A percentile compares a stretch with the other conserved stretches of the same genome.
Evolutionary conservation across 768 basidiomycete species (phyloP).

Genomic region (Daedalea quercina): DNA sequence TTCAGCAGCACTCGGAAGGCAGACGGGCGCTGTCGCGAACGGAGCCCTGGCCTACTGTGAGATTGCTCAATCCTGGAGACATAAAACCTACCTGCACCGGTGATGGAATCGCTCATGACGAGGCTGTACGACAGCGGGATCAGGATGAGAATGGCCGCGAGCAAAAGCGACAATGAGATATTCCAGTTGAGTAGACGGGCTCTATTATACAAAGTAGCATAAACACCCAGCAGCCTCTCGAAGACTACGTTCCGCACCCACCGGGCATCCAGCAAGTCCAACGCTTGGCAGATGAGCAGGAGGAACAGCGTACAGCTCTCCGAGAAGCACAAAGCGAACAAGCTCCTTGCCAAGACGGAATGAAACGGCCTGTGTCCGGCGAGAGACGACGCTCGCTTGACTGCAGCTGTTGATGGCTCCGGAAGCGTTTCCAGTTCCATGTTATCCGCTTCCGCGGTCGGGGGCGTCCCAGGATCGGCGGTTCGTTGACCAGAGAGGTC

Average conservation of each 20-base stretch:
- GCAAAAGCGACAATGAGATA: conserved; percentile 54
- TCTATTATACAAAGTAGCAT: conserved; percentile 26
- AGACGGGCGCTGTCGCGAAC: conserved; percentile 26
- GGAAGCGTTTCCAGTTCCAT: conserved; percentile 24
- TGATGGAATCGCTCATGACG: conserved; percentile 35
- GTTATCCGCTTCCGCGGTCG: neutral
- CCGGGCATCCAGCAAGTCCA: conserved; percentile 46
- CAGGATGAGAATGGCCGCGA: conserved; percentile 55
- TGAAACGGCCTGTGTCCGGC: conserved; percentile 33
- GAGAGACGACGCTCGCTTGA: neutral
- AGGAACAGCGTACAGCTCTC: conserved; percentile 71
- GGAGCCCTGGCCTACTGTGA: conserved; percentile 5
- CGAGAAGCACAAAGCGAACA: conserved; percentile 68
- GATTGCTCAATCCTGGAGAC: neutral
- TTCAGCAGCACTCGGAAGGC: conserved; percentile 31
- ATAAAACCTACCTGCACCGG: conserved; percentile 5
- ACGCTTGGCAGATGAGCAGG: conserved; percentile 66
- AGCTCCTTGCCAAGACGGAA: conserved; percentile 44
- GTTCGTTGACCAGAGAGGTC: conserved; percentile 29
- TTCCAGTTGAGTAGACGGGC: conserved; percentile 63
- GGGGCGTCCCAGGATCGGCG: neutral
- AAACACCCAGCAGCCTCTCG: neutral
- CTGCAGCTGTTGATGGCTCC: conserved; percentile 20
- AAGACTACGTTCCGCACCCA: conserved; percentile 20
- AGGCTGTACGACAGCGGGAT: conserved; percentile 61